phyloP scores from a whole-genome alignment of 2,329 filamentous ascomycete genomes.

The Chrysoporthe austroafricana region DNA sequence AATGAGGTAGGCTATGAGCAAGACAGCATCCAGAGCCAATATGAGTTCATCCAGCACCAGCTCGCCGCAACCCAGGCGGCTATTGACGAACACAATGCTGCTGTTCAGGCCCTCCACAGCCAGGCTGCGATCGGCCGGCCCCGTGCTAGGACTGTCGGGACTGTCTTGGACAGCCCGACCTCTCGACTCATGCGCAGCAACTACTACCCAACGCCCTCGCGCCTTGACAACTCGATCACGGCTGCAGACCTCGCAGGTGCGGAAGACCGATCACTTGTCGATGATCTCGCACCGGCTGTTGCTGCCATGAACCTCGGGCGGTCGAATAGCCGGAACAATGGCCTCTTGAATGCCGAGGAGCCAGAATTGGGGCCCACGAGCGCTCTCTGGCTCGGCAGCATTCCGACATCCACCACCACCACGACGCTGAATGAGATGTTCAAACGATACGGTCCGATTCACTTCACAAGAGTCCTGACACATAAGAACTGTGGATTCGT shows the following conservation, averaged over 20 bases:
- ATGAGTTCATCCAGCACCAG: conserved; percentile 65
- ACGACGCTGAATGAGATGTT: conserved; percentile 96
- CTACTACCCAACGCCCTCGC: conserved; percentile 74
- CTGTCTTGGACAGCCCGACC: conserved; percentile 80
- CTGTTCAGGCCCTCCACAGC: conserved; percentile 88
- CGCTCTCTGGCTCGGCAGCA: conserved; percentile 95
- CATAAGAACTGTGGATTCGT: conserved; percentile 99
- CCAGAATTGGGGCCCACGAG: conserved; percentile 87
- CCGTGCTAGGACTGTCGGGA: conserved; percentile 80
- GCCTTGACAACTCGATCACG: conserved; percentile 76
- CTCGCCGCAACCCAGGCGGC: conserved; percentile 67
- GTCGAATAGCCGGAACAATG: conserved; percentile 68
- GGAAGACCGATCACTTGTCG: conserved; percentile 74
- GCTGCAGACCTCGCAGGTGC: conserved; percentile 74
- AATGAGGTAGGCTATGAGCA: conserved; percentile 51
- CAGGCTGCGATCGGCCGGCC: conserved; percentile 82
- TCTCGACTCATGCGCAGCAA: conserved; percentile 64
- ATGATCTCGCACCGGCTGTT: conserved; percentile 79
- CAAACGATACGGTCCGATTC: conserved; percentile 86
- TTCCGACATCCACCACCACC: conserved; percentile 94
- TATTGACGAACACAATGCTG: conserved; percentile 90
- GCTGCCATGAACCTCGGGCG: conserved; percentile 76
- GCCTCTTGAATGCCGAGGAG: conserved; percentile 74
- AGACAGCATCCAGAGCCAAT: conserved; percentile 58
- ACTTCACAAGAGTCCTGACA: conserved; percentile 89